Conservation (phyloP, 2,329 filamentous ascomycete genomes). For the Arthroderma uncinatum region DNA sequence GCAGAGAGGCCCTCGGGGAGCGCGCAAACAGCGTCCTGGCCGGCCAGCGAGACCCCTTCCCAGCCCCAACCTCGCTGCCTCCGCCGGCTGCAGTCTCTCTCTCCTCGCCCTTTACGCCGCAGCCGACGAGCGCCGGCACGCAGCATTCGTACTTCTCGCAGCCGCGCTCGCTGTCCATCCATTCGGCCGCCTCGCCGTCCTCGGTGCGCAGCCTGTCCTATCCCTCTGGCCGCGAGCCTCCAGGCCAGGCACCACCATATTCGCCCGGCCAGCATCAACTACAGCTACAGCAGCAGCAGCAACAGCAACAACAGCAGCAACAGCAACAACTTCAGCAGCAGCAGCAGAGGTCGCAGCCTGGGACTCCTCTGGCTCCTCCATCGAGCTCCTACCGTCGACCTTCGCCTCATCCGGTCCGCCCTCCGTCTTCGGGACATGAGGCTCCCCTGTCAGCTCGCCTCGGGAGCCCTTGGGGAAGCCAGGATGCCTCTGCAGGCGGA, state of each 20-base stretch:
- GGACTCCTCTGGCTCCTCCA: conserved; percentile 40
- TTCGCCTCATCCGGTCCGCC: conserved; percentile 28
- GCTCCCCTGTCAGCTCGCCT: conserved; percentile 23
- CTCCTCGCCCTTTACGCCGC: conserved; percentile 32
- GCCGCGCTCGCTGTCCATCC: conserved; percentile 13
- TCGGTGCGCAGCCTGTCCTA: conserved; percentile 13
- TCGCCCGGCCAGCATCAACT: conserved; percentile 4
- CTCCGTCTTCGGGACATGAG: conserved; percentile 30
- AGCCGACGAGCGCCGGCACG: conserved; percentile 25
- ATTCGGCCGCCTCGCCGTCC: conserved; percentile 13
- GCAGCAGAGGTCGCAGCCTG: conserved; percentile 35
- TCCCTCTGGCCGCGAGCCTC: conserved; percentile 9
- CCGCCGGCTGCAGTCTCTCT: conserved; percentile 21
- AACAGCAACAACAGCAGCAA: conserved; percentile 2
- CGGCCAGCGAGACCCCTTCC: conserved; percentile 25
- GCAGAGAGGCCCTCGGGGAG: conserved; percentile 18
- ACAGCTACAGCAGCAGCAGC: not conserved
- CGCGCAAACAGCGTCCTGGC: conserved; percentile 18
- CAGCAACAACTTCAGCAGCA: conserved; percentile 8
- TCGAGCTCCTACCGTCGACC: conserved; percentile 22
- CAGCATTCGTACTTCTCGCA: conserved; percentile 29
- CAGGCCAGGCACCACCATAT: conserved; percentile 9
- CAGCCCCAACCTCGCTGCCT: conserved; percentile 16
- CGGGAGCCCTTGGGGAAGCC: conserved; percentile 23
- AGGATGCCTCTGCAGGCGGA: conserved; percentile 22